phyloP scores from a whole-genome alignment of 495 filamentous ascomycete species.

The Chaetomium cochliodes region DNA sequence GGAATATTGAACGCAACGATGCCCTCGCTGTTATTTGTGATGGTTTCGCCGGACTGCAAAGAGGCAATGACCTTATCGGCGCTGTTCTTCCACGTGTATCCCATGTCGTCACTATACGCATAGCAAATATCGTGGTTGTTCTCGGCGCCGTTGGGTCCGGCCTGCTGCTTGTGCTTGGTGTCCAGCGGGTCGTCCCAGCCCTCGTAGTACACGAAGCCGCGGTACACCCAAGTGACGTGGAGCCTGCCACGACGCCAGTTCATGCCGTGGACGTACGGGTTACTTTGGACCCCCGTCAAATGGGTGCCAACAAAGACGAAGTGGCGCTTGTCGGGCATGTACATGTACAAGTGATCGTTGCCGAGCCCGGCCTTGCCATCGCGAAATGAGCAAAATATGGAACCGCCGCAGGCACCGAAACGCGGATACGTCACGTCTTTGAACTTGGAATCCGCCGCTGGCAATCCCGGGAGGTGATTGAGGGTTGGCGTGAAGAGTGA shows the following conservation, averaged over 20 bases:
- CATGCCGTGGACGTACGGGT: constrained; percentile 52
- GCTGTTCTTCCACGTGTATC: constrained; percentile 43
- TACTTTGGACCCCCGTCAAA: constrained; percentile 47
- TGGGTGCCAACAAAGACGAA: constrained; percentile 41
- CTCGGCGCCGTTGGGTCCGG: constrained; percentile 44
- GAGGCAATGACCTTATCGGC: constrained; percentile 36
- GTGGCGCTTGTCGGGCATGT: constrained; percentile 25
- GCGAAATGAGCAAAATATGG: constrained; percentile 47
- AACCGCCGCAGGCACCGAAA: constrained; percentile 35
- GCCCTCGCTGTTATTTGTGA: constrained; percentile 38
- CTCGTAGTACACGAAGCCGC: constrained; percentile 43
- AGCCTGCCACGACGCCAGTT: constrained; percentile 34
- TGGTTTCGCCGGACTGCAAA: constrained; percentile 34
- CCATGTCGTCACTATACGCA: constrained; percentile 45
- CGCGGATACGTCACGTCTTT: constrained; percentile 51
- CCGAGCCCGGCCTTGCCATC: constrained; percentile 52
- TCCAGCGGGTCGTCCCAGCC: constrained; percentile 46
- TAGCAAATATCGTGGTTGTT: constrained; percentile 52
- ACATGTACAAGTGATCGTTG: constrained; percentile 47
- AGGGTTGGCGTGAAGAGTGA: constrained; percentile 43
- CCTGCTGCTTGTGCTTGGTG: constrained; percentile 46
- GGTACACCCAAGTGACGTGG: constrained; percentile 51
- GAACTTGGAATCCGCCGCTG: constrained; percentile 33
- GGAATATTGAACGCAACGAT: constrained; percentile 44
- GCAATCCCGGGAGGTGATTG: constrained; percentile 42